Conservation (phyloP, 1,139 yeast species). For the Petasospora fabianii region DNA sequence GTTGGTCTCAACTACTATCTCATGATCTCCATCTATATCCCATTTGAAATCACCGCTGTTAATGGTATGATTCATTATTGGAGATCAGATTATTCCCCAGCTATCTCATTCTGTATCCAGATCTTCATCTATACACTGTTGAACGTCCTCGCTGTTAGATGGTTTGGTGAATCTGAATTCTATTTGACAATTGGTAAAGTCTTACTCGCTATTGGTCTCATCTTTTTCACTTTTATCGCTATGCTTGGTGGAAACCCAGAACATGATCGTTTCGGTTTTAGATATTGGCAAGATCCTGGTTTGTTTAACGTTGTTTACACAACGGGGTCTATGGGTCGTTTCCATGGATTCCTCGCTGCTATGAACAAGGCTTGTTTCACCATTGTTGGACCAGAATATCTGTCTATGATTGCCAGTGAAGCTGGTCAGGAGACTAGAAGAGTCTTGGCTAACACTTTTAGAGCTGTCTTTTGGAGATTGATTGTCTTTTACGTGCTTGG, state of each 20-base stretch:
- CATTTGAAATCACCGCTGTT: conserved; percentile 81
- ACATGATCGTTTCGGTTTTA: conserved; percentile 62
- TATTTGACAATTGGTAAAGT: conserved; percentile 55
- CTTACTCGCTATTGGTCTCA: conserved; percentile 63
- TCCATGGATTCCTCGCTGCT: conserved; percentile 65
- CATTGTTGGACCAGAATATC: conserved; percentile 78
- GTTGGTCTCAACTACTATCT: conserved; percentile 76
- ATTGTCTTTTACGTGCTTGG: conserved; percentile 42
- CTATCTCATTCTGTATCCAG: conserved; percentile 54
- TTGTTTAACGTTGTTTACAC: conserved; percentile 48
- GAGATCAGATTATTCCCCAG: conserved; percentile 48
- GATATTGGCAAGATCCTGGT: conserved; percentile 61
- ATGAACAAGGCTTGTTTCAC: conserved; percentile 62
- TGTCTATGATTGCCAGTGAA: conserved; percentile 46
- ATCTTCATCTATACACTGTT: conserved; percentile 39
- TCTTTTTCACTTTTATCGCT: conserved; percentile 65
- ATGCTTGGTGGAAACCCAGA: conserved; percentile 84
- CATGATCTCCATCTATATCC: conserved; percentile 64
- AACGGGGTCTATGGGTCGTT: conserved; percentile 49
- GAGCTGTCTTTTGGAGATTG: conserved; percentile 43
- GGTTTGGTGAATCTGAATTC: conserved; percentile 52
- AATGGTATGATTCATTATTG: conserved; percentile 58
- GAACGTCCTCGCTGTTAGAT: conserved; percentile 47
- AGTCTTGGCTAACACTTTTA: conserved; percentile 45
- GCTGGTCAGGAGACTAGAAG: conserved; percentile 46